Base-by-base conservation (phyloP, 2,329 filamentous ascomycete genomes). In the Orbilia brochopaga region DNA sequence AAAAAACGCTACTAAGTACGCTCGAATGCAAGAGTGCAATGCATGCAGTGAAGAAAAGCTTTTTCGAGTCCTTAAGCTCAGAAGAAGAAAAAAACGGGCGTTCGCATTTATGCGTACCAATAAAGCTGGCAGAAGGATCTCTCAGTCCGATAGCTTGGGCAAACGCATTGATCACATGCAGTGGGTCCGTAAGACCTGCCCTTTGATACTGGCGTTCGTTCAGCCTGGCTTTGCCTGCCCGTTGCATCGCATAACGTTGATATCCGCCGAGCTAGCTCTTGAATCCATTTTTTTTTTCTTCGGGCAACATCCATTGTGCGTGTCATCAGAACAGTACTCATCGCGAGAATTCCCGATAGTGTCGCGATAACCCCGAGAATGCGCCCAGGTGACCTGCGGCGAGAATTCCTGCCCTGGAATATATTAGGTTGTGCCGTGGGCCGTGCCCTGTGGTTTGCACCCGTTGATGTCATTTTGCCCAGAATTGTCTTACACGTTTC, bases 361-460 rank as follows among this genome's bases (percentile, higher is more conserved):
- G 37, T 42, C n/a, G 37, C 37, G 37, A 42, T 42, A 42, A 17
- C 37, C 37, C 37, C 37, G 37, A 42, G 37, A 42, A 42, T 42
- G n/a, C 37, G 37, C 37, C 37, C 37, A 42, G 37, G 37, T 42
- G 37, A 42, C 37, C 37, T 17, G n/a, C 37, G 37, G 37, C n/a
- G 13, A 42, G 37, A 42, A 42, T 15, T 15, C 13, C 2, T 17
- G 15, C 37, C 37, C 37, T 13, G 37, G n/a, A 13, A 42, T n/a
- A 42, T 15, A 42, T 4, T 15, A 6, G n/a, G 37, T 13, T 6
- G n/a, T 4, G 15, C 2, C 11, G 3, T 42, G 13, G 4, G 11
- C 11, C 13, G 37, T 17, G 37, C 37, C 37, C n/a, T 2, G 27
- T 32, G 27, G 27, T 8, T 32, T 8, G 27, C 27, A 8, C 27